Evolutionary conservation across 257 asterid species (phyloP), one percentile per base, ranked within the genome.

Genomic region (Nicotiana undulata): DNA sequence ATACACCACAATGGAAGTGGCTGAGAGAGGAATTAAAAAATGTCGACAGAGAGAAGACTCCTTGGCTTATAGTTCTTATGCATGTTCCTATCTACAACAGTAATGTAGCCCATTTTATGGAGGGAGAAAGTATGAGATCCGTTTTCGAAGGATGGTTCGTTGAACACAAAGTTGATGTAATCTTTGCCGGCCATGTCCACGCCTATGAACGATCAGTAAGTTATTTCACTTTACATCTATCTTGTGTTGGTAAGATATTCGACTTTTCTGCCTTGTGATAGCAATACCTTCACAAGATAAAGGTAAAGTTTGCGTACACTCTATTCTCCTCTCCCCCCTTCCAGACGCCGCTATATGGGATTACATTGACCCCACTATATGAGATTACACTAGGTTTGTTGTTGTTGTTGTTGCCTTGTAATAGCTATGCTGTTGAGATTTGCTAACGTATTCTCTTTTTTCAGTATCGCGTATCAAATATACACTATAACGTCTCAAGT

Each of bases 201-300:
- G 99, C 99, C 82, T 92, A 95, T 17, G 99, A 95, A 81, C 88
- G 97, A 95, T 95, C 99, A 88, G 99, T 95, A 75, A 61, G 95
- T 82, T 17, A 59, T 31, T 18, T 72, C 40, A 74, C 22, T 49
- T 17, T 24, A 15, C 26, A 22, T n/a, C 82, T 31, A 18, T 65
- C 49, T 28, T n/a, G 55, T 22, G 11, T 29, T 78, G 28, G 29
- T 59, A n/a, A 18, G 65, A 64, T 77, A 31, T 6, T 55, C 10
- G 2, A 55, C 9, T 55, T 52, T n/a, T 56, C 24, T 8, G 46
- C 61, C 37, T 79, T 16, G 56, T 31, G 26, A n/a, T n/a, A n/a
- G n/a, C n/a, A n/a, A n/a, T n/a, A n/a, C n/a, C n/a, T n/a, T n/a
- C n/a, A n/a, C n/a, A n/a, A n/a, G n/a, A n/a, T n/a, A n/a, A n/a